Evolutionary conservation across 2,329 filamentous ascomycete species (phyloP), one percentile per base, ranked within the genome.

Genomic region (Fusarium verticillioides): DNA sequence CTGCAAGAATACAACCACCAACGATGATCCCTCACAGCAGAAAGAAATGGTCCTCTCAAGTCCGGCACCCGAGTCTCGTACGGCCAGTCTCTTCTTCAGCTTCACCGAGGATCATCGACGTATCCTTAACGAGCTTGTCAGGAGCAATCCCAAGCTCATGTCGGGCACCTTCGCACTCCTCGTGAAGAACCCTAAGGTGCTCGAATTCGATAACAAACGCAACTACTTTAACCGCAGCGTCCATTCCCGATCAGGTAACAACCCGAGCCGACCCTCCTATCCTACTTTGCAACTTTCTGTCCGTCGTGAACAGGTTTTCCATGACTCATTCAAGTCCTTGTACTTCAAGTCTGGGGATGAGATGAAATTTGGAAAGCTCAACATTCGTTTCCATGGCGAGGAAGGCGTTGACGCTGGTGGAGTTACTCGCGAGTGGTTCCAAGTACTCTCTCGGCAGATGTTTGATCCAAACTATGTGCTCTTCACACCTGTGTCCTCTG

Each of bases 201-300:
- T 99, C 18, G 96, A 99, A 80, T 99, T 99, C 79, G 96, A 99
- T 85, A 99, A 99, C 86, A 99, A 99, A 87, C 95, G 96, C 78
- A 98, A 97, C 84, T 99, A 97, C 87, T 99, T 99, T 87, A 98
- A 91, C 81, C 93, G 96, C 69, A 95, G 94, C 78, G 92, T 99
- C 16, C 96, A 99, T 82, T 84, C 85, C 44, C 85, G 87, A 67
- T 90, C 89, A 50, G 90, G 93, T 57, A 88, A 88, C 60, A 89
- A 89, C 60, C 91, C 94, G 78, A 88, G 88, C 67, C 91, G 95
- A 47, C 90, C 93, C 59, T 87, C 92, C 12, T 89, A 86, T 78
- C 93, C 94, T 47, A 82, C 90, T 28, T 86, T 99, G 58, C 95
- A 97, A 82, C 89, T 99, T 52, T 92, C 92, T 66, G 94, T 99